Evolutionary conservation across 2,329 filamentous ascomycete species (phyloP).

Genomic region (Metarhizium rileyi): DNA sequence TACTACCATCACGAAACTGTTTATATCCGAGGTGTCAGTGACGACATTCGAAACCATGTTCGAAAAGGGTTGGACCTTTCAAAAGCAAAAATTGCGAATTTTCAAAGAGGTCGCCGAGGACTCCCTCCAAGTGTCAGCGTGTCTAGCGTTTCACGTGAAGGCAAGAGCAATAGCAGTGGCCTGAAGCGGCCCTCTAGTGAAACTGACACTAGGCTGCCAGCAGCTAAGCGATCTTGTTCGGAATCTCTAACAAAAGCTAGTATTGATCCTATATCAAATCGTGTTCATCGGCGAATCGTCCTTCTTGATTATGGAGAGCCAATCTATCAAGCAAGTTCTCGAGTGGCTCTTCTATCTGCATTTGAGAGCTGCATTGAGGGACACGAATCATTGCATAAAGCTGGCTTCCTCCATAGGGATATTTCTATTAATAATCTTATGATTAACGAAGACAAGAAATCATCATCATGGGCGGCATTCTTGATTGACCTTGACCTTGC

Average conservation of each 20-base stretch:
- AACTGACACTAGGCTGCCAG: slow-evolving; percentile 14
- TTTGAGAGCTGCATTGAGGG: slow-evolving; percentile 28
- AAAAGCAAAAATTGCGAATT: slow-evolving; percentile 9
- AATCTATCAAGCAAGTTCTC: slow-evolving; percentile 32
- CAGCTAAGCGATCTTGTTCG: slow-evolving; percentile 22
- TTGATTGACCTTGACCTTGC: slow-evolving; percentile 32
- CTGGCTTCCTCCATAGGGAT: slow-evolving; percentile 31
- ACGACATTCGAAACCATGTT: slow-evolving; percentile 26
- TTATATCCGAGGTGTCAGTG: slow-evolving; percentile 18
- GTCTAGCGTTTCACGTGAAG: background rate
- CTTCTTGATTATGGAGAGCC: slow-evolving; percentile 29
- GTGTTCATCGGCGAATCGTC: slow-evolving; percentile 30
- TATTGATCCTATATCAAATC: slow-evolving; percentile 17
- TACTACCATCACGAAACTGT: slow-evolving; percentile 35
- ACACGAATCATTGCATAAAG: slow-evolving; percentile 24
- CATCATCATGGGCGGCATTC: slow-evolving; percentile 28
- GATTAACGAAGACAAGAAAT: slow-evolving; percentile 32
- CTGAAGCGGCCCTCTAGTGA: slow-evolving; percentile 21
- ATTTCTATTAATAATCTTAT: slow-evolving; percentile 37
- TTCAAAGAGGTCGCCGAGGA: background rate
- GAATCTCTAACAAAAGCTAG: slow-evolving; percentile 17
- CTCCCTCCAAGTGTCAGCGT: background rate
- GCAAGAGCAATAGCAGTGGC: background rate
- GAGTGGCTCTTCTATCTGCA: slow-evolving; percentile 22
- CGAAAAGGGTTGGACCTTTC: slow-evolving; percentile 23